Percentiles rank a stretch among this genome's conserved stretches.
phyloP scores from a whole-genome alignment of 2,329 filamentous ascomycete genomes.

The Escovopsis sp. region DNA sequence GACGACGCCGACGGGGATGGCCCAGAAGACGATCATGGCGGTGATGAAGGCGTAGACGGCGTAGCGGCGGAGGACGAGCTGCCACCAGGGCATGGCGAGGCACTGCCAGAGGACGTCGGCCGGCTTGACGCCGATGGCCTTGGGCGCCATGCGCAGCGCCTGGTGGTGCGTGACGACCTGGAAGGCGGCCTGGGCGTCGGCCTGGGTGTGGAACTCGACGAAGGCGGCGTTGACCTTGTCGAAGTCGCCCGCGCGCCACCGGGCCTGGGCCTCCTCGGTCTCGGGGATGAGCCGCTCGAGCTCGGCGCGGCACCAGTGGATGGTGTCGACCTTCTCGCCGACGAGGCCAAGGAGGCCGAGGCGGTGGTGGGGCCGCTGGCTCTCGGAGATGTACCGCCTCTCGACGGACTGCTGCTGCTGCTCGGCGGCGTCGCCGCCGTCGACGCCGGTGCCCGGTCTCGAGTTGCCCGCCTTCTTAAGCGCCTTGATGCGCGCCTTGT shows the following conservation, averaged over 20 bases:
- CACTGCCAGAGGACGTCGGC: constrained; percentile 78
- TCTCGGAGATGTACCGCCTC: constrained; percentile 45
- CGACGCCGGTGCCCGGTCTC: constrained; percentile 13
- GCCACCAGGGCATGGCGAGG: constrained; percentile 53
- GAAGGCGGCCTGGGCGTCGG: constrained; percentile 71
- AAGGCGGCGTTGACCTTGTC: constrained; percentile 63
- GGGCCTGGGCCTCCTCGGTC: constrained; percentile 46
- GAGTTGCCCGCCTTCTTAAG: constrained; percentile 17
- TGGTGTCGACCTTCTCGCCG: constrained; percentile 63
- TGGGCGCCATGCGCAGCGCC: constrained; percentile 68
- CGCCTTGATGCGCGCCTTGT: constrained; percentile 21
- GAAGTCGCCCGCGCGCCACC: constrained; percentile 48
- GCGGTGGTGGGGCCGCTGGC: constrained; percentile 56
- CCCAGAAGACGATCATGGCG: constrained; percentile 74
- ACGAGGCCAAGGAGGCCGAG: constrained; percentile 46
- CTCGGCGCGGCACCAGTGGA: constrained; percentile 60
- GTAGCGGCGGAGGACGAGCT: constrained; percentile 54
- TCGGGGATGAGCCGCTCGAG: constrained; percentile 43
- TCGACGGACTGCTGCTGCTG: constrained; percentile 30
- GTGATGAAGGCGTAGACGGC: constrained; percentile 50
- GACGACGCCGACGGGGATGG: constrained; percentile 58
- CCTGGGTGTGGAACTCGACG: constrained; percentile 73
- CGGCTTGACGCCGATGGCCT: constrained; percentile 68
- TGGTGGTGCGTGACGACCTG: constrained; percentile 72
- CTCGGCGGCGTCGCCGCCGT: constrained; percentile 49